Evolutionary conservation across 2,329 filamentous ascomycete species (phyloP), one percentile per base, ranked within the genome.

Genomic region (Hawksworthiomyces lignivorus): DNA sequence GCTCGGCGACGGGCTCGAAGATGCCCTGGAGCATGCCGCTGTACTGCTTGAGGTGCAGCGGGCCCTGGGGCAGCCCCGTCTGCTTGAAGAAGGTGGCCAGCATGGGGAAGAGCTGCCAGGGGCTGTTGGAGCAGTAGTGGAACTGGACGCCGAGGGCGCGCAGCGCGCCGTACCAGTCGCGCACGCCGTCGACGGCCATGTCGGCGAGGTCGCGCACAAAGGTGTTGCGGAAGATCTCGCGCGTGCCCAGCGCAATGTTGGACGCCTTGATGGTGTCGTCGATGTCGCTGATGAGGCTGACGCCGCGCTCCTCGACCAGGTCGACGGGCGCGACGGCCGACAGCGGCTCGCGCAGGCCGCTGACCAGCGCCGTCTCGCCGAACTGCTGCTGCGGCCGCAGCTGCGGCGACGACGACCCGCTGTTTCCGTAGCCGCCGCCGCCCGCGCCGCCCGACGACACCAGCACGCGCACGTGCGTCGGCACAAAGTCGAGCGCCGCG

Each of bases 41-140:
- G 62, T 98, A 98, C 51, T 94, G 87, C 61, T 98, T 98, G 51
- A 98, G 62, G 58, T 98, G 94, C 51, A 97, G 85, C 0, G 90
- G 96, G 0, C 92, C 94, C 1, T 77, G 77, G 0, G 92, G 92
- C 1, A 98, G 67, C 2, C 84, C 84, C 7, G 85, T 84, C 30
- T 83, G 64, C 50, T 81, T 79, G 60, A 97, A 94, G 59, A 84
- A 98, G 40, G 77, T 87, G 5, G 86, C 83, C 10, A 98, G 68
- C 3, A 97, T 79, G 0, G 92, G 92, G 54, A 87, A 98, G 7
- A 98, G 73, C 59, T 98, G 94, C 94, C 94, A 98, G 1, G 92
- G 92, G 38, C 90, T 94, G 62, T 98, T 98, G n/a, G 92, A 98
- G 50, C 95, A 94, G 60, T 98, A 98, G 58, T 98, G 94, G 39